Evolutionary conservation across 2,329 filamentous ascomycete genomes (phyloP), one percentile per base, ranked within the genome.

Genomic region (Fusarium armeniacum): DNA sequence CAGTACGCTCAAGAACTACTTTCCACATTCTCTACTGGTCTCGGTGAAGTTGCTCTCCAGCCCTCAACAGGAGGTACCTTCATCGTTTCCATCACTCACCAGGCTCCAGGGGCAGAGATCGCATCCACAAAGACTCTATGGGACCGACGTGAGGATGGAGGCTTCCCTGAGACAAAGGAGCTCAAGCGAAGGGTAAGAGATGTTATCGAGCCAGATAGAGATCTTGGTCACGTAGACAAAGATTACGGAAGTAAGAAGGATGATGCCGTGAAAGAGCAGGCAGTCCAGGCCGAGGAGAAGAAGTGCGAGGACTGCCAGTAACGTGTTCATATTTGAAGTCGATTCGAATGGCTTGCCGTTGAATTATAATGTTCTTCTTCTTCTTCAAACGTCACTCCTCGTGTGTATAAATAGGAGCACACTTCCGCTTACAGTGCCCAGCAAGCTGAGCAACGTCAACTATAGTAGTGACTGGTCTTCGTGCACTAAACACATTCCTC

Each of bases 1-100:
- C 72, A 97, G 93, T 98, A 92, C 79, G 95, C 91, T 50, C 96
- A 98, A 85, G 96, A 98, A 80, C 89, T 99, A 45, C 89, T 99
- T 38, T 97, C 93, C 2, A 99, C 95, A 1, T 99, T 99, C 82
- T 88, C 89, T 57, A 93, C 90, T 3, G 85, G 89, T 45, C 87
- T 98, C 3, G 94, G 94, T 65, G 95, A 98, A 79, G 91, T 98
- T 12, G 90, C 95, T 18, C 86, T 99, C 10, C 89, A 97, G 70
- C 96, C 96, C 1, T 85, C 89, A 16, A 97, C 93, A 0, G 94
- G 95, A 20, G 95, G 96, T 0, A 84, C 92, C 4, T 99, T 98
- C 76, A 85, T 88, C 24, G 90, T 98, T 15, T 86, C 90, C 62
- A 87, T 97, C 58, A 65, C 76, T 22, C 71, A 78, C 54, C 59